Evolutionary conservation across 345 rosid genomes (phyloP), one percentile per base, ranked within the genome.

Genomic region (Corchorus capsularis): DNA sequence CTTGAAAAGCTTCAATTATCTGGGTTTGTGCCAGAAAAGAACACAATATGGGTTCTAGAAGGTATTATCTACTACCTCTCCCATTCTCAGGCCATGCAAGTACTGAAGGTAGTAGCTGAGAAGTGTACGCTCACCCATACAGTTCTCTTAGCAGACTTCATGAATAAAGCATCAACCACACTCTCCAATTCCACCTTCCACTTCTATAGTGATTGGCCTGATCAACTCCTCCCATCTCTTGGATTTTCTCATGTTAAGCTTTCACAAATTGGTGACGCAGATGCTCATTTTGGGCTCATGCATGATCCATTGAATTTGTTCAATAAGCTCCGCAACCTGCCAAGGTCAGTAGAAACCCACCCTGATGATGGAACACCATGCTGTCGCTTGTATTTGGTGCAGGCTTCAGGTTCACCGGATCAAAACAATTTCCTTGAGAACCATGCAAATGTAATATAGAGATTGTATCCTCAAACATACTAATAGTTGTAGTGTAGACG

Each of bases 201-300:
- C 59, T 95, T 95, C 82, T 88, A 93, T 75, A 88, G 98, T 79
- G 98, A 93, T 82, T 93, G 98, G 99, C 99, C 99, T 22, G 98
- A 95, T 57, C 91, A 85, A 68, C 90, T 91, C 22, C 87, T 95
- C 63, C 98, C 98, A 75, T 79, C 99, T 54, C 77, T 95, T 20
- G 99, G 99, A 64, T 93, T 93, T 83, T 85, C 98, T 76, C 75
- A 90, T 57, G 99, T 93, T 63, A 86, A 76, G 63, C 94, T 95
- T 84, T 93, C 98, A 70, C 97, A 95, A 77, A 93, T 91, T 56
- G 99, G 99, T 65, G 94, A 93, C 64, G 91, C 99, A 53, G 97
- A 93, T 83, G 99, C 98, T 15, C 85, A 95, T 78, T 95, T 95
- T 8, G 98, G 97, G 59, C 87, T 95, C 55, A 74, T 92, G 82